Evolutionary conservation across 148 eudicot species (phyloP).

Genomic region (Rhododendron simsii): DNA sequence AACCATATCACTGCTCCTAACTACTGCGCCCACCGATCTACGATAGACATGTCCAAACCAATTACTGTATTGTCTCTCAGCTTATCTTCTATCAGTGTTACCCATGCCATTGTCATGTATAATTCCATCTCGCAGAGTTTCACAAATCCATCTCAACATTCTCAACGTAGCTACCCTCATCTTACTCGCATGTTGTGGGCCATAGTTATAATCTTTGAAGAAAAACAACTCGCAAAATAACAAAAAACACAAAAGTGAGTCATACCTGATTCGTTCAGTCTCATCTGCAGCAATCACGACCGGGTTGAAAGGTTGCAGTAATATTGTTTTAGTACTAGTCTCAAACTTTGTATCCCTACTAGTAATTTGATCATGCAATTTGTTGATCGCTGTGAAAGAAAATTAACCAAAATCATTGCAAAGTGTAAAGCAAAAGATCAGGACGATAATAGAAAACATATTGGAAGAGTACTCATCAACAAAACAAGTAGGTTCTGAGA

Average conservation of each 20-base stretch:
- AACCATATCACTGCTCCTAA: neutral
- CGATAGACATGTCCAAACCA: neutral
- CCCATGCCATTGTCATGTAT: neutral
- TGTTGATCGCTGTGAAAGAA: slow-evolving; percentile 58
- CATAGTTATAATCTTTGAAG: neutral
- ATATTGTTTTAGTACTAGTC: slow-evolving; percentile 57
- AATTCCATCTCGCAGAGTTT: neutral
- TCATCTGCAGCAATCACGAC: slow-evolving; percentile 87
- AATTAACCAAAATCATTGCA: neutral
- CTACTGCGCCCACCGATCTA: neutral
- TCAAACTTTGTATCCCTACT: slow-evolving; percentile 94
- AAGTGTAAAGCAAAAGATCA: neutral
- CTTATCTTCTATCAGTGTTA: neutral
- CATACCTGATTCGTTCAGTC: slow-evolving; percentile 77
- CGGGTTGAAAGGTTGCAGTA: slow-evolving; percentile 79
- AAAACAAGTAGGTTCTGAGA: neutral
- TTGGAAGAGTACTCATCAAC: neutral
- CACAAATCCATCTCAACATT: neutral
- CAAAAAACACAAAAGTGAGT: neutral
- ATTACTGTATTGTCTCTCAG: neutral
- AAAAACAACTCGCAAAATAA: neutral
- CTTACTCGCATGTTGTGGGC: neutral
- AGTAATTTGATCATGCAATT: slow-evolving; percentile 77
- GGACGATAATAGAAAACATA: neutral
- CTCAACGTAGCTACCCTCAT: neutral